Evolutionary conservation across 2,329 filamentous ascomycete species (phyloP), one percentile per base, ranked within the genome.

Genomic region (Penicillium sp.): DNA sequence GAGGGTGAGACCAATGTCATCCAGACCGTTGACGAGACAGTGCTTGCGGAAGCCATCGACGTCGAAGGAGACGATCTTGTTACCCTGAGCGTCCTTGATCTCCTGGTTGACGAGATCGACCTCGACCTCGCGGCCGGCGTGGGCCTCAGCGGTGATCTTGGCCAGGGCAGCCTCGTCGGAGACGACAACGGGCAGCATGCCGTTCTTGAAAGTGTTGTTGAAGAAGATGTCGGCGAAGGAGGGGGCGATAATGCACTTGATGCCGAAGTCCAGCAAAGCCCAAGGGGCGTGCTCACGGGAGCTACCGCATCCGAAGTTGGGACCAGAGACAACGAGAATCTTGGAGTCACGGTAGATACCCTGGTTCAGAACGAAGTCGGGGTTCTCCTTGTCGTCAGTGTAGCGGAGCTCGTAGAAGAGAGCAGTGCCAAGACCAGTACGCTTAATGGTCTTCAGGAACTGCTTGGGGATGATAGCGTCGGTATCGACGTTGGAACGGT

Each of bases 171-270:
- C 79, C 61, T 85, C 76, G 72, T 93, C 86, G 31, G 82, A 78
- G 70, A 97, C 89, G 55, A 82, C 77, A 57, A 97, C 86, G 45
- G 93, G 92, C 60, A 97, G 81, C 94, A 97, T 97, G 79, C 93
- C 93, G 80, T 99, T 99, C 84, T 99, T 97, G 85, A 97, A 97
- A n/a, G 90, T 94, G 82, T 99, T 99, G 85, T 96, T 97, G 85
- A 93, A 95, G 86, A 97, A 97, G 75, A 99, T 99, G 70, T 96
- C 91, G 55, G 89, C 90, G 64, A 85, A 90, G 1, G 89, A 92
- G 1, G 91, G 91, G 1, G 93, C 94, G 65, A 97, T 96, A 68
- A 97, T 83, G 73, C 89, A 93, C 71, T 89, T 91, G 79, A 99
- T 96, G 64, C 94, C 94, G 67, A 97, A 97, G 77, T 97, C 94